Evolutionary conservation across 768 basidiomycete genomes (phyloP).

Genomic region (Hericium alpestre): DNA sequence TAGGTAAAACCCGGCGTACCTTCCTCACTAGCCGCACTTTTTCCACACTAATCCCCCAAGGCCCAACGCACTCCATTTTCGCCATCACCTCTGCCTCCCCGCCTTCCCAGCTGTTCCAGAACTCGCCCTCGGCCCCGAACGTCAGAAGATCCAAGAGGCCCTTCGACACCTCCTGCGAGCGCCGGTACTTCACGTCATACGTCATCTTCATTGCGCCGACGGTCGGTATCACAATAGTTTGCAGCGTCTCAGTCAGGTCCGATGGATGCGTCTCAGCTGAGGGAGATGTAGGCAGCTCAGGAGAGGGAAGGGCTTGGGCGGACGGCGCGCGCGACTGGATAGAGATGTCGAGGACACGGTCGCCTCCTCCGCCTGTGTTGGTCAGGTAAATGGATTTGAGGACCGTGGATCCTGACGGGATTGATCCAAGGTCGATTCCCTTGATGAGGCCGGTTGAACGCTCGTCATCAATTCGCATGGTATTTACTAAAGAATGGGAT

Average conservation of each 20-base stretch:
- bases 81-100: slow-evolving; percentile 50
- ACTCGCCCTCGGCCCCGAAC: slow-evolving; percentile 33
- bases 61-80: slow-evolving; percentile 42
- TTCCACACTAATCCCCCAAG: slow-evolving; percentile 45
- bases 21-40: slow-evolving; percentile 34
- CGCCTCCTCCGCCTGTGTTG: slow-evolving; percentile 53
- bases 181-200: slow-evolving; percentile 46
- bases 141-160: slow-evolving; percentile 43
- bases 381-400: slow-evolving; percentile 55
- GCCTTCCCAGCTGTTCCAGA: slow-evolving; percentile 40
- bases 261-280: slow-evolving; percentile 19
- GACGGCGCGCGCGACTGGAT: slow-evolving; percentile 44
- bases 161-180: slow-evolving; percentile 28
- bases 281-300: slow-evolving; percentile 9
- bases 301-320: slow-evolving; percentile 1
- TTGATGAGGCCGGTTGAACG: slow-evolving; percentile 67
- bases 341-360: slow-evolving; percentile 73
- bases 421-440: slow-evolving; percentile 52
- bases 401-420: slow-evolving; percentile 47
- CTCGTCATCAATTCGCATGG: slow-evolving; percentile 50
- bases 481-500: slow-evolving; percentile 35
- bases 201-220: slow-evolving; percentile 47
- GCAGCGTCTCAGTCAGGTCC: slow-evolving; percentile 48
- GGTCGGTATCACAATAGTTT: slow-evolving; percentile 57
- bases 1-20: slow-evolving; percentile 27